Percentiles rank a stretch among this genome's conserved stretches.
These are phyloP conservation scores for Cylindrodendrum hubeiense DNA, from an alignment of 2,329 filamentous ascomycete genomes.

Conservation along the genomic window DNA sequence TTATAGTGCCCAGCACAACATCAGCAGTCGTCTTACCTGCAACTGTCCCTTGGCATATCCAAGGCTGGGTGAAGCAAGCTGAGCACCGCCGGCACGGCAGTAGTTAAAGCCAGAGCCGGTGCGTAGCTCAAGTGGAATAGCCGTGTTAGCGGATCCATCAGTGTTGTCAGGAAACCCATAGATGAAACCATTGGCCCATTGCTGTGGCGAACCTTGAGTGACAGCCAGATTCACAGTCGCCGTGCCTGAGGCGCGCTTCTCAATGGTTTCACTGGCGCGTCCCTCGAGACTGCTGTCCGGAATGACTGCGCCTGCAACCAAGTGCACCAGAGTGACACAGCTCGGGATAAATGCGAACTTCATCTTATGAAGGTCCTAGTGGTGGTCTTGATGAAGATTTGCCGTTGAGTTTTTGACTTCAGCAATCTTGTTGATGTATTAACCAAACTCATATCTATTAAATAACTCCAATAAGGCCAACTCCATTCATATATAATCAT, in stretches of 20 bases:
- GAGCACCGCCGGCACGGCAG: conserved; percentile 10
- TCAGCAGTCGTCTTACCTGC: background rate
- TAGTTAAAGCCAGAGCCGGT: conserved; percentile 8
- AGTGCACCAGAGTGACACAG: background rate
- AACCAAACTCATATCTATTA: too few relatives aligned
- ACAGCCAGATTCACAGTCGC: conserved; percentile 2
- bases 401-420: too few relatives aligned
- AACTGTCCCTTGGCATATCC: background rate
- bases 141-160: conserved; percentile 10
- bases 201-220: background rate
- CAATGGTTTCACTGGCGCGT: background rate
- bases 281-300: background rate
- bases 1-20: background rate
- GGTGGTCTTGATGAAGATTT: background rate
- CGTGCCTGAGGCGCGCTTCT: background rate
- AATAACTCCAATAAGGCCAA: too few relatives aligned
- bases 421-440: too few relatives aligned
- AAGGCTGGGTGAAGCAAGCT: background rate
- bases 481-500: too few relatives aligned
- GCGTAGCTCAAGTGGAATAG: background rate
- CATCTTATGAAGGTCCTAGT: background rate
- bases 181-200: conserved; percentile 3
- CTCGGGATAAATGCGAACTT: background rate
- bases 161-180: conserved; percentile 6
- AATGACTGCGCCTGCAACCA: background rate